Percentiles rank a stretch among this genome's conserved stretches.
phyloP scores from a whole-genome alignment of 2,329 filamentous ascomycete species.

The Diaporthe citriasiana region DNA sequence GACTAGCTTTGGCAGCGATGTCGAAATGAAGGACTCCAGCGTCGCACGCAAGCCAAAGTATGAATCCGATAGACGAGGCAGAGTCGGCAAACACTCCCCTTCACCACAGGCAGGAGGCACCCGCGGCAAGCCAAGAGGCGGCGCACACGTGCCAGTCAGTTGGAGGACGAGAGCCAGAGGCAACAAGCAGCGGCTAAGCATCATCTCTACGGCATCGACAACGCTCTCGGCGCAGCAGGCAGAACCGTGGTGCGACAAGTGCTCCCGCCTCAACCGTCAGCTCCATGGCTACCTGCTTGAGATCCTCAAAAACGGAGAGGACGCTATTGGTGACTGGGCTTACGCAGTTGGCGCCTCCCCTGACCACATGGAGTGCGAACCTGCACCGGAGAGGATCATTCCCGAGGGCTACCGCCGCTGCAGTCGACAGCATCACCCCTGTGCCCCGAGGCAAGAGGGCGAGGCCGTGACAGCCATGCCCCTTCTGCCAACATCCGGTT shows the following conservation, averaged over 20 bases:
- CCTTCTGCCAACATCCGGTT: background rate
- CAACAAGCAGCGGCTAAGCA: slow-evolving; percentile 5
- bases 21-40: slow-evolving; percentile 12
- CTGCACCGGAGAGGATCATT: slow-evolving; percentile 44
- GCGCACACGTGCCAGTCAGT: background rate
- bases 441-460: background rate
- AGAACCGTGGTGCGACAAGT: slow-evolving; percentile 33
- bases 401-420: slow-evolving; percentile 38
- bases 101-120: background rate
- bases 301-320: slow-evolving; percentile 16
- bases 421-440: slow-evolving; percentile 23
- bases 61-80: background rate
- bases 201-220: slow-evolving; percentile 6
- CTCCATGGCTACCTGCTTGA: slow-evolving; percentile 35
- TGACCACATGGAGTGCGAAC: slow-evolving; percentile 49
- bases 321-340: slow-evolving; percentile 43
- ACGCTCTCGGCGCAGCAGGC: background rate
- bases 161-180: background rate
- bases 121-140: background rate
- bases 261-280: slow-evolving; percentile 31
- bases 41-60: background rate
- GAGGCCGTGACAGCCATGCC: background rate
- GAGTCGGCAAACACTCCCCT: background rate
- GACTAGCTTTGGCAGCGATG: background rate
- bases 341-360: slow-evolving; percentile 43